phyloP scores from a whole-genome alignment of 371 early-diverging fungal species.

The Mycotypha africana region DNA sequence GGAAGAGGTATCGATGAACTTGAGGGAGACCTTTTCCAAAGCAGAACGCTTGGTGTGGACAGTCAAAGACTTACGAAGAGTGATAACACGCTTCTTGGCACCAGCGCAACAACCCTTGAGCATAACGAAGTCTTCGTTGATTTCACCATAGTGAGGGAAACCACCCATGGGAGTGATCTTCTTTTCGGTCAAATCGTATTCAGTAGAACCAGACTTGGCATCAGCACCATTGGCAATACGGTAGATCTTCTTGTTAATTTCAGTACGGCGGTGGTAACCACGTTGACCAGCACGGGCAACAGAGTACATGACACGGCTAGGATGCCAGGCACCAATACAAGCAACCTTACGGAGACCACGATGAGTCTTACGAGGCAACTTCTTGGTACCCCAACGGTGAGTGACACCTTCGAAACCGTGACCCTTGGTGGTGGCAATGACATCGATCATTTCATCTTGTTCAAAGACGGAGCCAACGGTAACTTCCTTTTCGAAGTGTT shows the following conservation, averaged over 20 bases:
- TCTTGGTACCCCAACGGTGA: conserved; percentile 99
- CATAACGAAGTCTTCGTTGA: conserved; percentile 98
- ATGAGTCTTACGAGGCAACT: conserved; percentile 99
- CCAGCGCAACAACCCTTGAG: conserved; percentile 99
- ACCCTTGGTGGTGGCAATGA: conserved; percentile 99
- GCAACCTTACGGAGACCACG: conserved; percentile 99
- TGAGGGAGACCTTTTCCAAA: conserved; percentile 93
- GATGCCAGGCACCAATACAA: conserved; percentile 99
- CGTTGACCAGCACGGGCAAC: conserved; percentile 99
- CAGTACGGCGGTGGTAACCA: conserved; percentile 99
- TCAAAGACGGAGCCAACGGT: conserved; percentile 89
- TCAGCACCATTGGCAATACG: conserved; percentile 94
- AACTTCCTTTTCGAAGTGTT: conserved; percentile 98
- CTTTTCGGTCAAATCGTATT: conserved; percentile 98
- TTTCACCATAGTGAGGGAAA: conserved; percentile 99
- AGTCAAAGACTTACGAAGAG: conserved; percentile 97
- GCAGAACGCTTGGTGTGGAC: conserved; percentile 94
- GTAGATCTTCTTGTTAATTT: conserved; percentile 99
- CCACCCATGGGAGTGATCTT: conserved; percentile 99
- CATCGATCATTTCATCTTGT: conserved; percentile 99
- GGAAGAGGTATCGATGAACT: conserved; percentile 99
- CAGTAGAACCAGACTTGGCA: conserved; percentile 87
- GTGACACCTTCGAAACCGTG: conserved; percentile 99
- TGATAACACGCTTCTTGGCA: conserved; percentile 97
- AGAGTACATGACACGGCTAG: conserved; percentile 99